Evolutionary conservation across 495 filamentous ascomycete species (phyloP).

Genomic region (Podospora pseudocomata): DNA sequence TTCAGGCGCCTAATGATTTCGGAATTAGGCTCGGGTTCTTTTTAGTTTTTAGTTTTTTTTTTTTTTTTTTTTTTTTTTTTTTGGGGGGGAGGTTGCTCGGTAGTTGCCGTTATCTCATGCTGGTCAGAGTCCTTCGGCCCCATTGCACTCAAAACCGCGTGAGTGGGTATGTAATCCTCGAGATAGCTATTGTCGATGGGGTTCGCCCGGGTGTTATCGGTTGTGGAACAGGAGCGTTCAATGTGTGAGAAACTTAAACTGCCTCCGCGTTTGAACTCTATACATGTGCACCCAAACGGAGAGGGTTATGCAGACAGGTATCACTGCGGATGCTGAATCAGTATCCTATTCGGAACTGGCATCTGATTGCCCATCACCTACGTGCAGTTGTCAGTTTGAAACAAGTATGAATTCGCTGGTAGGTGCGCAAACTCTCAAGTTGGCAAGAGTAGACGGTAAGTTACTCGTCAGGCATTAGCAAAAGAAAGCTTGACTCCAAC

Average conservation of each 20-base stretch:
- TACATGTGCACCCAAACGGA: background rate
- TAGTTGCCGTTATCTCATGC: background rate
- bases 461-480: background rate
- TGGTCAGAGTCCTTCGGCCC: background rate
- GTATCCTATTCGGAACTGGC: background rate
- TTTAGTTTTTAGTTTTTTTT: no score
- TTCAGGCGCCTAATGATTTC: background rate
- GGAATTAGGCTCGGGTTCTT: background rate
- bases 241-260: background rate
- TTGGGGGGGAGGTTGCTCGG: background rate
- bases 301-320: background rate
- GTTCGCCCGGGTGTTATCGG: background rate
- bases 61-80: no score
- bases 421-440: background rate
- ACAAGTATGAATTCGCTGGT: background rate
- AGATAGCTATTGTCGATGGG: no score
- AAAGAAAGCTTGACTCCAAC: no score
- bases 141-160: no score
- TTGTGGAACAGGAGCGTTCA: background rate
- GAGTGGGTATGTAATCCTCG: background rate
- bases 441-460: background rate
- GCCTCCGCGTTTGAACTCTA: background rate
- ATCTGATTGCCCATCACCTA: background rate
- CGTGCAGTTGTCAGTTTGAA: background rate
- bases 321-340: background rate